Conservation (phyloP, 202 grass and related monocot species). For the Dendrocalamus latiflorus region DNA sequence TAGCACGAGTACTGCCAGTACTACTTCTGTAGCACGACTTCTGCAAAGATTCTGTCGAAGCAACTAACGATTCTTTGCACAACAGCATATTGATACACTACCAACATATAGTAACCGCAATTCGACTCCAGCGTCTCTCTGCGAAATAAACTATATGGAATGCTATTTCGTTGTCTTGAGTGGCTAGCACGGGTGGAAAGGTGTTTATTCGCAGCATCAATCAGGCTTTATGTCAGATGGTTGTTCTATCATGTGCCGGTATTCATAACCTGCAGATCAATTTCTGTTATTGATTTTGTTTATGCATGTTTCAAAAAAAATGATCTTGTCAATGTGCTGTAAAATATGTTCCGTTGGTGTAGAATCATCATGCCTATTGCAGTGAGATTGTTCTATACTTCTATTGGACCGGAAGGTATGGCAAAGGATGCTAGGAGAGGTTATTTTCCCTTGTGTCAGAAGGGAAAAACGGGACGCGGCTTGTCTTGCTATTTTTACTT, state of each 20-base stretch:
- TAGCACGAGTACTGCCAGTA: slow-evolving; percentile 15
- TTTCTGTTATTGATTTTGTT: neutral
- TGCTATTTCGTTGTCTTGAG: neutral
- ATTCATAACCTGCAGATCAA: neutral
- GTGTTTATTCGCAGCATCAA: neutral
- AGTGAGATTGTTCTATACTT: neutral
- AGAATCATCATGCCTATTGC: neutral
- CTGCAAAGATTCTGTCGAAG: neutral
- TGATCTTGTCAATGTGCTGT: too few relatives aligned
- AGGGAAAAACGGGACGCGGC: neutral
- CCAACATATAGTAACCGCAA: neutral
- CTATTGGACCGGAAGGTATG: neutral
- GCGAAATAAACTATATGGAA: neutral
- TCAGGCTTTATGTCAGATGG: neutral
- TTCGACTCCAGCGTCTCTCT: neutral
- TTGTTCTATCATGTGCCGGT: neutral
- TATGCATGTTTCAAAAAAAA: too few relatives aligned
- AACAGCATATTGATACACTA: neutral
- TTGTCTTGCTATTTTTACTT: neutral
- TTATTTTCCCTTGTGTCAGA: neutral
- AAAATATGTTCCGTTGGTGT: neutral
- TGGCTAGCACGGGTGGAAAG: neutral
- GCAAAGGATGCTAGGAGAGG: neutral
- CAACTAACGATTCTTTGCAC: slow-evolving; percentile 5
- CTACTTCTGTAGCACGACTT: too few relatives aligned